Evolutionary conservation across 495 filamentous ascomycete species (phyloP).

Genomic region (Aspergillus kassunensis): DNA sequence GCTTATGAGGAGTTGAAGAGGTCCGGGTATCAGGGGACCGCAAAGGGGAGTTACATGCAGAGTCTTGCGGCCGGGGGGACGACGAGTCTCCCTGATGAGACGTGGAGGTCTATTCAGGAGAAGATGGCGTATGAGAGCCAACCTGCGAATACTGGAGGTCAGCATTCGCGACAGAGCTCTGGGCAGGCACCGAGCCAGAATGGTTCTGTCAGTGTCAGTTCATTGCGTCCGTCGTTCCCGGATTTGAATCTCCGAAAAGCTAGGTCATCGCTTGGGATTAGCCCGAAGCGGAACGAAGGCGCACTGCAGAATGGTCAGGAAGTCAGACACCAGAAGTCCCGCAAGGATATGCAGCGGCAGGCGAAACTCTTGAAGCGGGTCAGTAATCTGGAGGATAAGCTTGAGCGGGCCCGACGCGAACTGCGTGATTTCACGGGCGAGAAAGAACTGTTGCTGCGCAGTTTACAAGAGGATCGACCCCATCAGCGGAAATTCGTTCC

Average conservation of each 20-base stretch:
- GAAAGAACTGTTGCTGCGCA: conserved; percentile 27
- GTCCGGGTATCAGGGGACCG: conserved; percentile 49
- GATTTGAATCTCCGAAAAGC: conserved; percentile 40
- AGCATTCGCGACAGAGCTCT: conserved; percentile 24
- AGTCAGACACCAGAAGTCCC: conserved; percentile 50
- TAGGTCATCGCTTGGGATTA: conserved; percentile 29
- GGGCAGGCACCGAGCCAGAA: conserved; percentile 13
- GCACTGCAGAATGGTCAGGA: conserved; percentile 19
- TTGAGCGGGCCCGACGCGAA: conserved; percentile 54
- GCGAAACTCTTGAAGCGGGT: conserved; percentile 60
- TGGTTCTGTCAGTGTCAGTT: conserved; percentile 14
- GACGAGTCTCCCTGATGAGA: conserved; percentile 29
- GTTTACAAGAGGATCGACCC: conserved; percentile 32
- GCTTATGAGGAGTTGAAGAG: conserved; percentile 62
- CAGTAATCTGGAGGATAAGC: conserved; percentile 61
- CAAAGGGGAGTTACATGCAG: conserved; percentile 35
- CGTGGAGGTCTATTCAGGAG: conserved; percentile 37
- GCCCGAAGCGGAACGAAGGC: conserved; percentile 21
- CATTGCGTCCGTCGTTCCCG: conserved; percentile 35
- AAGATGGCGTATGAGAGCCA: conserved; percentile 31
- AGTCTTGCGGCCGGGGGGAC: conserved; percentile 16
- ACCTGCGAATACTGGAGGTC: conserved; percentile 6
- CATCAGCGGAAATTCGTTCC: conserved; percentile 49
- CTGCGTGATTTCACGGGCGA: conserved; percentile 47
- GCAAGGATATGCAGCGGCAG: conserved; percentile 58